Evolutionary conservation across 139 green algal genomes (phyloP), one percentile per base, ranked within the genome.

Genomic region (Chlamydomonas sphaeroides): DNA sequence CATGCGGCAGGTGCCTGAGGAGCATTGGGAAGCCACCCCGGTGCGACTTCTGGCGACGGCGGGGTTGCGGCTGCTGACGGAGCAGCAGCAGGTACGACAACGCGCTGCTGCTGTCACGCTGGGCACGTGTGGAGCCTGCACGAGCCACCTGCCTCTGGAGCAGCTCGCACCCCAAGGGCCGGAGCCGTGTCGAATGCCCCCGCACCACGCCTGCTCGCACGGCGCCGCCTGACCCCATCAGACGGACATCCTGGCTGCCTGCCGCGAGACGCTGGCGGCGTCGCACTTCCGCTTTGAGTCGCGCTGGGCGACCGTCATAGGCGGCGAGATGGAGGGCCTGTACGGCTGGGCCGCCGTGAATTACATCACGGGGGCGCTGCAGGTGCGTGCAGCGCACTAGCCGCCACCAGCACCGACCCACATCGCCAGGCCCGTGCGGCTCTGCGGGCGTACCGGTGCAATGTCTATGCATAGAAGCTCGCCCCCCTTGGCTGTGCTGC

Each of bases 21-120:
- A 59, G 11, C 48, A 65, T 30, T 84, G 76, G 49, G 5, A 48
- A 1, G 28, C 23, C 2, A 93, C 89, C 2, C 89, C 89, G 0
- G 85, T 93, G 41, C 85, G 78, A 68, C 80, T 93, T 38, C 84
- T 93, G 77, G 87, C 89, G 1, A 93, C 89, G 36, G 89, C 89
- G 63, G 89, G 89, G 23, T 80, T 93, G 69, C 80, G 89, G 49
- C 79, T 93, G 57, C 65, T 93, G 76, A 71, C 68, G 10, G 18
- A 56, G 14, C 30, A 66, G n/a, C 66, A 84, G 53, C 68, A 73
- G 25, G 75, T 71, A n/a, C n/a, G n/a, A n/a, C n/a, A n/a, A n/a
- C n/a, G n/a, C n/a, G n/a, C n/a, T n/a, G n/a, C n/a, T n/a, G n/a
- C n/a, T n/a, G n/a, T n/a, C n/a, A n/a, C n/a, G n/a, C n/a, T n/a